phyloP scores from a whole-genome alignment of 1,284 basidiomycete genomes.

The Pseudozyma flocculosa region DNA sequence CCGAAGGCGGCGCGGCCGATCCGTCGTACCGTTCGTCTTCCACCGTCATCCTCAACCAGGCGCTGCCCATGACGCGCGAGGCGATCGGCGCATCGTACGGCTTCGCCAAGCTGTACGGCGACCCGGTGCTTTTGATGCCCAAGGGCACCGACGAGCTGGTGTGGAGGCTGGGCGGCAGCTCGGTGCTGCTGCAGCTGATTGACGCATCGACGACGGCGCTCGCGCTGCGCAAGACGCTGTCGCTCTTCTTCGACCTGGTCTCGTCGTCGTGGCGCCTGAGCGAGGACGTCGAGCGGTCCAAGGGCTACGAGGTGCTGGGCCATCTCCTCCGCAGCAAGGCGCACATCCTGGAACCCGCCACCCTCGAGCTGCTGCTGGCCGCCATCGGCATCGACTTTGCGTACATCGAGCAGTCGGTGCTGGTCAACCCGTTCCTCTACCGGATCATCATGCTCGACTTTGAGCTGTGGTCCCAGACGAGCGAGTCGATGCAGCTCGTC shows the following conservation, averaged over 20 bases:
- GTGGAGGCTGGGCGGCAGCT: slow-evolving; percentile 80
- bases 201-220: slow-evolving; percentile 63
- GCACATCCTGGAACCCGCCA: slow-evolving; percentile 72
- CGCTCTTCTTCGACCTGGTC: slow-evolving; percentile 74
- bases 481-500: slow-evolving; percentile 69
- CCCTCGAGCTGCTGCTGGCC: slow-evolving; percentile 76
- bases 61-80: slow-evolving; percentile 24
- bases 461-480: slow-evolving; percentile 78
- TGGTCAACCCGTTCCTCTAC: slow-evolving; percentile 80
- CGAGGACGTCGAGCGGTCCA: slow-evolving; percentile 45
- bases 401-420: slow-evolving; percentile 62
- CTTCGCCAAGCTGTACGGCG: slow-evolving; percentile 38
- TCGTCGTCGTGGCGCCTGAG: slow-evolving; percentile 74
- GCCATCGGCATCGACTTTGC: slow-evolving; percentile 75
- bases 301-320: slow-evolving; percentile 75
- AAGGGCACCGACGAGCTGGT: slow-evolving; percentile 73
- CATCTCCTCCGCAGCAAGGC: slow-evolving; percentile 73
- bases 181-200: slow-evolving; percentile 73
- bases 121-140: slow-evolving; percentile 64
- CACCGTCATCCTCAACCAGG: slow-evolving; percentile 39
- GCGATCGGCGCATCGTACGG: slow-evolving; percentile 31
- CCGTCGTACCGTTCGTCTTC: slow-evolving; percentile 16
- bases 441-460: slow-evolving; percentile 82
- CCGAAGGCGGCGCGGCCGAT: slow-evolving; percentile 3
- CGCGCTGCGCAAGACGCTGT: slow-evolving; percentile 71